Conservation (phyloP, 1,284 basidiomycete genomes). For the Trichosporon sp. region DNA sequence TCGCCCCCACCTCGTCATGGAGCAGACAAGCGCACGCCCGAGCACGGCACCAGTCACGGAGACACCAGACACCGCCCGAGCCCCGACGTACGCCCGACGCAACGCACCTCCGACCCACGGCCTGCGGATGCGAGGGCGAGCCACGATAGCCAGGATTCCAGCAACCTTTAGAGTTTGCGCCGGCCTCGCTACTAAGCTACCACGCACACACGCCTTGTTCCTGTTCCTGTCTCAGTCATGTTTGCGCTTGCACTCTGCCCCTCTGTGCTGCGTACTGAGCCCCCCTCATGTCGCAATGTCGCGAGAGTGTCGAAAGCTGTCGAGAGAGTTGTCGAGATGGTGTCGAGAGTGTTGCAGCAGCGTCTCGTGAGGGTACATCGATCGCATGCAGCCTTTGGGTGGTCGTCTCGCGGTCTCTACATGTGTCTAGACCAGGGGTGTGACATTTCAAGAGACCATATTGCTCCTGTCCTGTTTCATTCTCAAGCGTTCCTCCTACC, state of each 20-base stretch:
- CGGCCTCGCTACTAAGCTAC: neutral
- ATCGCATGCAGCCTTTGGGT: neutral
- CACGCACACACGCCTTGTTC: neutral
- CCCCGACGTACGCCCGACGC: slow-evolving; percentile 6
- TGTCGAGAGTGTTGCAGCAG: neutral
- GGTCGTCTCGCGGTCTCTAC: neutral
- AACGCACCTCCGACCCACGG: slow-evolving; percentile 32
- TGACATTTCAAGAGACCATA: neutral
- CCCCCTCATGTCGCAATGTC: too few species aligned
- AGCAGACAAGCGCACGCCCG: too few species aligned
- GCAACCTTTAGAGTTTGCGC: neutral
- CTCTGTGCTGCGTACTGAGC: neutral
- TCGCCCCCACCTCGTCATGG: neutral
- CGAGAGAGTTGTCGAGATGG: neutral
- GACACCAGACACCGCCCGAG: neutral
- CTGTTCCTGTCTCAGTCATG: neutral
- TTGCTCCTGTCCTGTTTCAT: neutral
- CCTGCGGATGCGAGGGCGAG: too few species aligned
- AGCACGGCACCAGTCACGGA: neutral
- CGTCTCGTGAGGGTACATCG: neutral
- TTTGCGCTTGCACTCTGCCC: neutral
- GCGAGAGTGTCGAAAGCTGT: neutral
- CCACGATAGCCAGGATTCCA: slow-evolving; percentile 17
- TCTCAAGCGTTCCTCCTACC: too few species aligned
- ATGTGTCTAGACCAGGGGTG: neutral